Evolutionary conservation across 2,329 filamentous ascomycete species (phyloP).

Genomic region (Taxawa tesnikishii): DNA sequence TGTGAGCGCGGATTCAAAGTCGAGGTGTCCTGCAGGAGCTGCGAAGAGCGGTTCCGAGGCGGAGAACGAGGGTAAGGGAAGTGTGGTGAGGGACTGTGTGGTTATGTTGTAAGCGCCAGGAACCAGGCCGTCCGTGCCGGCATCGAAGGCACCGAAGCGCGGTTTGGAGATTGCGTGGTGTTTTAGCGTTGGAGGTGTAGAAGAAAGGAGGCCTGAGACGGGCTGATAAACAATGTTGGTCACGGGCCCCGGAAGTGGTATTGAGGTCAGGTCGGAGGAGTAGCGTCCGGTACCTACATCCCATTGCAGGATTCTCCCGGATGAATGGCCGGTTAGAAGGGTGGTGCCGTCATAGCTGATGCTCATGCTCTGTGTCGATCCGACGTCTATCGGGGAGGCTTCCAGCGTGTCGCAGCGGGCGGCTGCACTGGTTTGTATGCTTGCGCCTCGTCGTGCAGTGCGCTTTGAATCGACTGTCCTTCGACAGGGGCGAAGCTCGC

Average conservation of each 20-base stretch:
- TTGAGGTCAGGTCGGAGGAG: conserved; percentile 44
- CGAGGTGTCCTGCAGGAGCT: conserved; percentile 3
- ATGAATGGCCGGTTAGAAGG: conserved; percentile 68
- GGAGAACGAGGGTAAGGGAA: conserved; percentile 17
- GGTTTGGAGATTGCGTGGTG: conserved; percentile 60
- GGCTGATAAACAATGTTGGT: conserved; percentile 69
- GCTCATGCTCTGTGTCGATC: conserved; percentile 54
- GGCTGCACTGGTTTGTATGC: conserved; percentile 37
- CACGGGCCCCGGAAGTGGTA: conserved; percentile 66
- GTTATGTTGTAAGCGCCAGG: conserved; percentile 53
- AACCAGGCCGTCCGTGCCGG: conserved; percentile 21
- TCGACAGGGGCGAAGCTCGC: conserved; percentile 27
- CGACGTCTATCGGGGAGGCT: conserved; percentile 37
- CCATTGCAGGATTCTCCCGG: conserved; percentile 71
- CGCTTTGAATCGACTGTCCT: conserved; percentile 22
- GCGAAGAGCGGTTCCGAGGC: conserved; percentile 13
- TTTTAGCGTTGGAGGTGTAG: conserved; percentile 2
- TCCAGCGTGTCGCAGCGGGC: conserved; percentile 20
- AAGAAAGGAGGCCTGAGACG: conserved; percentile 37
- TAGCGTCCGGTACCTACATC: conserved; percentile 61
- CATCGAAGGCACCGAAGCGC: conserved; percentile 45
- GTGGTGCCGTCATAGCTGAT: conserved; percentile 73
- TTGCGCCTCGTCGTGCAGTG: conserved; percentile 43
- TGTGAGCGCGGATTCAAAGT: conserved; percentile 28
- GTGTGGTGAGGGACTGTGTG: conserved; percentile 42